Evolutionary conservation across 345 rosid genomes (phyloP).

Genomic region (Populus davidiana): DNA sequence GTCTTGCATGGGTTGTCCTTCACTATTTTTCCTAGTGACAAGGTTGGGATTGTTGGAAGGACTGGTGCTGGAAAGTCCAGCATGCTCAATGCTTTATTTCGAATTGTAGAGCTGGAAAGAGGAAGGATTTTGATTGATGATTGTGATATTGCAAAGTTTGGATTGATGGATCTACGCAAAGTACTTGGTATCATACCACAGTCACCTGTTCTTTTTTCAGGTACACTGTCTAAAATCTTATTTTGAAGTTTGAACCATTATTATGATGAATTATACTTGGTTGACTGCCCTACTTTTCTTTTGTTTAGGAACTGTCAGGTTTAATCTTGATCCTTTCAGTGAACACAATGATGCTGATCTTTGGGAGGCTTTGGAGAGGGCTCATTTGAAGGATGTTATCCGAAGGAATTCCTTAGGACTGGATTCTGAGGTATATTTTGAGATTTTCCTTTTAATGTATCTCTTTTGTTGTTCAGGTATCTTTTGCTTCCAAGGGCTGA

Average conservation of each 20-base stretch:
- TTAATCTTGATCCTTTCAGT: slow-evolving; percentile 93
- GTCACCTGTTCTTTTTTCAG: slow-evolving; percentile 98
- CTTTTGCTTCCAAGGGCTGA: neutral
- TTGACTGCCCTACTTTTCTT: slow-evolving; percentile 7
- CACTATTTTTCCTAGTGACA: slow-evolving; percentile 76
- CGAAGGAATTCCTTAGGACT: slow-evolving; percentile 81
- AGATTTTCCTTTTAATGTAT: slow-evolving; percentile 5
- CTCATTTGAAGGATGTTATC: slow-evolving; percentile 86
- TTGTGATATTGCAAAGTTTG: slow-evolving; percentile 70
- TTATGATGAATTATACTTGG: neutral
- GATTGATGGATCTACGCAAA: slow-evolving; percentile 86
- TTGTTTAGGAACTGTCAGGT: slow-evolving; percentile 76
- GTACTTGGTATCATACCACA: slow-evolving; percentile 98
- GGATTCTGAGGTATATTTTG: slow-evolving; percentile 69
- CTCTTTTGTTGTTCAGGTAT: neutral
- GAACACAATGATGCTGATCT: slow-evolving; percentile 98
- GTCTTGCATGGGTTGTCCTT: slow-evolving; percentile 87
- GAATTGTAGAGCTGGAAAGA: slow-evolving; percentile 88
- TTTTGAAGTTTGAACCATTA: neutral
- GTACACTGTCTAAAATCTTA: slow-evolving; percentile 28
- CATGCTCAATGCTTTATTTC: slow-evolving; percentile 87
- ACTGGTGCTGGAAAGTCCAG: slow-evolving; percentile 99
- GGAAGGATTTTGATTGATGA: slow-evolving; percentile 92
- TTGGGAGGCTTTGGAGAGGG: slow-evolving; percentile 98
- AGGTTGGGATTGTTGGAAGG: slow-evolving; percentile 98